A percentile compares a stretch with the other conserved stretches of the same genome.
Evolutionary conservation across 1,139 yeast genomes (phyloP).

Genomic region (Kodamaea fungicola): DNA sequence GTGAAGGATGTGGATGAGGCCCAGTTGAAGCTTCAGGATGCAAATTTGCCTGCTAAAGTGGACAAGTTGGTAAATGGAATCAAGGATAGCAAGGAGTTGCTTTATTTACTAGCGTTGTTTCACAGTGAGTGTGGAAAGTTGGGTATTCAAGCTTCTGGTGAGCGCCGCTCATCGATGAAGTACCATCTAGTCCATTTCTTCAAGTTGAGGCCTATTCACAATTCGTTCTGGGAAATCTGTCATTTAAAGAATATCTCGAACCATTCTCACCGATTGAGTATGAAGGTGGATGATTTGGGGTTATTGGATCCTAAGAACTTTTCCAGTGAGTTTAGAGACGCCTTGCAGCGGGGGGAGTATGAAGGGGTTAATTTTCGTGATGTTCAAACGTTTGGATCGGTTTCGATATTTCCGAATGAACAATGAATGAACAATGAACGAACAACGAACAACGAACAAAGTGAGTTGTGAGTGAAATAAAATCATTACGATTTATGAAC

Average conservation of each 20-base stretch:
- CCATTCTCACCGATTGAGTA: slow-evolving; percentile 27
- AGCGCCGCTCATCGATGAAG: slow-evolving; percentile 4
- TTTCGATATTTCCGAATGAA: no score
- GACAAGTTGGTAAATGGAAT: slow-evolving; percentile 24
- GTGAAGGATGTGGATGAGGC: slow-evolving; percentile 30
- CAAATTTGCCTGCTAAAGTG: slow-evolving; percentile 20
- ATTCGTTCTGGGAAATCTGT: slow-evolving; percentile 42
- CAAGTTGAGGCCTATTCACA: slow-evolving; percentile 28
- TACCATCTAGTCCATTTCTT: slow-evolving; percentile 9
- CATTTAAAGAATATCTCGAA: slow-evolving; percentile 28
- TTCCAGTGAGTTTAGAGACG: slow-evolving; percentile 20
- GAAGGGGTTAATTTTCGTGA: slow-evolving; percentile 22
- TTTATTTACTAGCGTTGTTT: slow-evolving; percentile 29
- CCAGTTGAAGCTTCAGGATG: slow-evolving; percentile 17
- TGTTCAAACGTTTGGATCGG: slow-evolving; percentile 13
- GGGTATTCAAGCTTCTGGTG: slow-evolving; percentile 22
- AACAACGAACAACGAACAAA: neutral
- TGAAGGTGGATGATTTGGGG: slow-evolving; percentile 29
- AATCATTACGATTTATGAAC: no score
- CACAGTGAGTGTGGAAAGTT: slow-evolving; percentile 30
- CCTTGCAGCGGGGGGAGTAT: slow-evolving; percentile 25
- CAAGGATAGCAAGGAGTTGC: slow-evolving; percentile 28
- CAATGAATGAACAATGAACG: neutral
- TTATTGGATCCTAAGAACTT: slow-evolving; percentile 41
- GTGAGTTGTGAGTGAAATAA: neutral